Conservation (phyloP, 1,139 yeast species). For the Sugiyamaella grinbergsii region DNA sequence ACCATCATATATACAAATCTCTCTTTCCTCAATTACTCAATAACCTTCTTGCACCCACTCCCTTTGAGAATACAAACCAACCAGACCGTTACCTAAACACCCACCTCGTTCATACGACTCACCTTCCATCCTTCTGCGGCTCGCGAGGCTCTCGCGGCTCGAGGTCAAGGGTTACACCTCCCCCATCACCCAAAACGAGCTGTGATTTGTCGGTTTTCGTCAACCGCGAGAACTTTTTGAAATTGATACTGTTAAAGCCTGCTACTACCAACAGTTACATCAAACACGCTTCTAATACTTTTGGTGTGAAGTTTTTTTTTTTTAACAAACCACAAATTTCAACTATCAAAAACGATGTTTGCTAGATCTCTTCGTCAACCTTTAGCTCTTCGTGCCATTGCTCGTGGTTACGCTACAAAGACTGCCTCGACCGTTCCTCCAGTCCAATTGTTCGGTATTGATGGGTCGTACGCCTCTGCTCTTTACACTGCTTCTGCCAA, state of each 20-base stretch:
- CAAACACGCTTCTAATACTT: not conserved
- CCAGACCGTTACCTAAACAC: no score
- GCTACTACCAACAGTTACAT: no score
- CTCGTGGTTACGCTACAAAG: constrained; percentile 52
- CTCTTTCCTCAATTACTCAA: no score
- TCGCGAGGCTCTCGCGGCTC: no score
- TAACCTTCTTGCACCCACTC: no score
- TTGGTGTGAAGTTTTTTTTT: not conserved
- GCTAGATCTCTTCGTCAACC: constrained; percentile 25
- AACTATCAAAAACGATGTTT: constrained; percentile 27
- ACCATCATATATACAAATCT: no score
- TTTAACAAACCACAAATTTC: no score
- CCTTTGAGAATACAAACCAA: no score
- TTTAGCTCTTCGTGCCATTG: constrained; percentile 27
- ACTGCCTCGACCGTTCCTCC: constrained; percentile 74
- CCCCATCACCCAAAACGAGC: constrained; percentile 4
- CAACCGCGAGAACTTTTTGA: constrained; percentile 13
- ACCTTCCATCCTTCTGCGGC: no score
- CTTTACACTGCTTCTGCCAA: constrained; percentile 89
- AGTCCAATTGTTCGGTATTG: constrained; percentile 90
- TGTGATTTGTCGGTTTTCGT: constrained; percentile 18
- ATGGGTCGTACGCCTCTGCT: constrained; percentile 97
- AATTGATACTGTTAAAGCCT: not conserved
- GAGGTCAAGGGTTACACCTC: constrained; percentile 6
- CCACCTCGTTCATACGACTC: not conserved